A percentile compares a stretch with the other conserved stretches of the same genome.
These are phyloP conservation scores for Cardamine resedifolia DNA, from an alignment of 345 rosid species.

Conservation along the genomic window DNA sequence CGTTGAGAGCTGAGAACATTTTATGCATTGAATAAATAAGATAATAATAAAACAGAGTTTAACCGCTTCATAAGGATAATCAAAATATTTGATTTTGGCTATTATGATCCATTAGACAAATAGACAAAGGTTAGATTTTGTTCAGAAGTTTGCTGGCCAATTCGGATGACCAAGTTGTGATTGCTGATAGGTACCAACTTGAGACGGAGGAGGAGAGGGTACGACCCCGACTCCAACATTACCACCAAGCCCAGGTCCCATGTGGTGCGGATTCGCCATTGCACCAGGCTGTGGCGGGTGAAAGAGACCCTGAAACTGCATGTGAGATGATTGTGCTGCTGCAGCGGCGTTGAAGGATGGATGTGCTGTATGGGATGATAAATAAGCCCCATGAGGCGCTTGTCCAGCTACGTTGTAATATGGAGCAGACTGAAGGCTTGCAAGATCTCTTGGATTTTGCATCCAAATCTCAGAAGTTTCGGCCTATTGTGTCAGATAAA, in stretches of 20 bases:
- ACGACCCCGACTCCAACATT: constrained; percentile 78
- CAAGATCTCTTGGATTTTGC: constrained; percentile 76
- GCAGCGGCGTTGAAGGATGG: constrained; percentile 80
- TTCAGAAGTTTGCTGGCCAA: constrained; percentile 90
- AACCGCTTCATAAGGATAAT: constrained; percentile 36
- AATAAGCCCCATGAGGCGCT: constrained; percentile 72
- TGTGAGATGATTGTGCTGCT: constrained; percentile 81
- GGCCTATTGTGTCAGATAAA: constrained; percentile 46
- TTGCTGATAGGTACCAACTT: constrained; percentile 88
- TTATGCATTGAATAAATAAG: constrained; percentile 29
- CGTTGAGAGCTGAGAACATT: constrained; percentile 15
- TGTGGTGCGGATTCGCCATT: constrained; percentile 69
- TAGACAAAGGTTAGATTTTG: constrained; percentile 39
- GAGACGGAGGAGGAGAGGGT: constrained; percentile 66
- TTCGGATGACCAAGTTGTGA: constrained; percentile 87
- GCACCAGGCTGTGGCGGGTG: constrained; percentile 75
- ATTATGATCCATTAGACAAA: constrained; percentile 47
- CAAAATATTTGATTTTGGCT: constrained; percentile 40
- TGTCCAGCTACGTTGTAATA: constrained; percentile 88
- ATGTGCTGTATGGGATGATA: constrained; percentile 76
- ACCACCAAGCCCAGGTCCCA: constrained; percentile 82
- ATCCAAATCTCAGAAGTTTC: constrained; percentile 94
- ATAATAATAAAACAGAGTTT: constrained; percentile 24
- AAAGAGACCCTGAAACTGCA: constrained; percentile 84
- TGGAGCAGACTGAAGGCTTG: constrained; percentile 65